A percentile compares a stretch with the other conserved stretches of the same genome.
phyloP scores from a whole-genome alignment of 139 green algal species.

The Chloropicon primus region DNA sequence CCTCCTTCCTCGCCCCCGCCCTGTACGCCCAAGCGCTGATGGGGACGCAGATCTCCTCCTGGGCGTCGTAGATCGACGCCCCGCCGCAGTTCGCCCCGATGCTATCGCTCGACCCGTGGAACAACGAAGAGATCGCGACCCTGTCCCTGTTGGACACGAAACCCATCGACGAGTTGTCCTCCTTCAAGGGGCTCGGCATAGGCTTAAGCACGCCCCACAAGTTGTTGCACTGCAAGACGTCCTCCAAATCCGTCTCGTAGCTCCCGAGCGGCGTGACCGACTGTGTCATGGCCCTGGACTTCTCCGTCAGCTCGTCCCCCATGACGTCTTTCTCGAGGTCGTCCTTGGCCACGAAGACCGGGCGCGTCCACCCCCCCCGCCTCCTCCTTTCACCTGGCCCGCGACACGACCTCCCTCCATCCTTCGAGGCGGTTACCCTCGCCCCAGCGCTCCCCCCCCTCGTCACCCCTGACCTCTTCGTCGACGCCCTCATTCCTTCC shows the following conservation, averaged over 20 bases:
- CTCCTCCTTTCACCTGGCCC: no score
- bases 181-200: not conserved
- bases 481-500: no score
- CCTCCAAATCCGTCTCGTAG: not conserved
- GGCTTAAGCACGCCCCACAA: not conserved
- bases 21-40: slow-evolving; percentile 67
- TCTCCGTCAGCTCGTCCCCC: not conserved
- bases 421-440: no score
- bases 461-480: no score
- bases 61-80: not conserved
- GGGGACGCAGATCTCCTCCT: slow-evolving; percentile 51
- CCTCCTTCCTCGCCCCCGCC: slow-evolving; percentile 58
- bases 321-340: not conserved
- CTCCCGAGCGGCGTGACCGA: not conserved
- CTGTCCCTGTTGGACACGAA: not conserved
- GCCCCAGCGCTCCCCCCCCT: no score
- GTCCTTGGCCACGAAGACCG: not conserved
- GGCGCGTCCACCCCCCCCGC: not conserved
- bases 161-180: not conserved
- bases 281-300: not conserved
- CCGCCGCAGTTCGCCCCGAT: not conserved
- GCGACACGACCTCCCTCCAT: no score
- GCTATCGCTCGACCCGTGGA: not conserved
- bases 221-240: not conserved
- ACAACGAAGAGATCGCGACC: not conserved